Conservation (phyloP, 1,284 basidiomycete species). For the Tylopilus sp. region DNA sequence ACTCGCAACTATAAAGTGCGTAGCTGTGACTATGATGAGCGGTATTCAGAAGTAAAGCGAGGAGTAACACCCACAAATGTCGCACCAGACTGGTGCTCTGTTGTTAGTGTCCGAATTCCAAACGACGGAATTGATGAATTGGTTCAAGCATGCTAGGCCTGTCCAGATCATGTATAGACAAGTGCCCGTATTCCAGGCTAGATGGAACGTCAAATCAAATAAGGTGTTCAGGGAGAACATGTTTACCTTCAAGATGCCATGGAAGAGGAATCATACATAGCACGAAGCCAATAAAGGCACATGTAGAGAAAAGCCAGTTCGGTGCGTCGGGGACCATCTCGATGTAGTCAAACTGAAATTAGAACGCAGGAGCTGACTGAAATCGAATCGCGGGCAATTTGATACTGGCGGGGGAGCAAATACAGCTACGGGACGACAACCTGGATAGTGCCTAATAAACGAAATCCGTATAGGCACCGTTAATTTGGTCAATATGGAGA, state of each 20-base stretch:
- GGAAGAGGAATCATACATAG: constrained; percentile 44
- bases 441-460: constrained; percentile 26
- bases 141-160: constrained; percentile 49
- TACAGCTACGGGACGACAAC: constrained; percentile 1
- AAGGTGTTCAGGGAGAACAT: not conserved
- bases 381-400: not conserved
- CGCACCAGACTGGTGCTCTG: constrained; percentile 60
- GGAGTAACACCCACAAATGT: constrained; percentile 22
- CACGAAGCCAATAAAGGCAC: constrained; percentile 39
- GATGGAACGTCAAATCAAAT: constrained; percentile 4
- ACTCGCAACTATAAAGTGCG: constrained; percentile 41
- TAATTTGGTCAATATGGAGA: too few relatives aligned
- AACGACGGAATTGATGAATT: constrained; percentile 52
- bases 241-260: constrained; percentile 44
- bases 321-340: constrained; percentile 25
- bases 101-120: constrained; percentile 54
- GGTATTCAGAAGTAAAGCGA: not conserved
- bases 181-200: constrained; percentile 56
- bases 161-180: constrained; percentile 61
- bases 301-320: constrained; percentile 33
- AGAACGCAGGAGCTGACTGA: constrained; percentile 7
- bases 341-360: constrained; percentile 22
- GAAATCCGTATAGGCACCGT: too few relatives aligned
- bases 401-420: not conserved
- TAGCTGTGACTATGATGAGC: constrained; percentile 32